Percentiles rank a stretch among this genome's conserved stretches.
Evolutionary conservation across 805 yeast species (phyloP).

Genomic region (Yarrowia osloensis): DNA sequence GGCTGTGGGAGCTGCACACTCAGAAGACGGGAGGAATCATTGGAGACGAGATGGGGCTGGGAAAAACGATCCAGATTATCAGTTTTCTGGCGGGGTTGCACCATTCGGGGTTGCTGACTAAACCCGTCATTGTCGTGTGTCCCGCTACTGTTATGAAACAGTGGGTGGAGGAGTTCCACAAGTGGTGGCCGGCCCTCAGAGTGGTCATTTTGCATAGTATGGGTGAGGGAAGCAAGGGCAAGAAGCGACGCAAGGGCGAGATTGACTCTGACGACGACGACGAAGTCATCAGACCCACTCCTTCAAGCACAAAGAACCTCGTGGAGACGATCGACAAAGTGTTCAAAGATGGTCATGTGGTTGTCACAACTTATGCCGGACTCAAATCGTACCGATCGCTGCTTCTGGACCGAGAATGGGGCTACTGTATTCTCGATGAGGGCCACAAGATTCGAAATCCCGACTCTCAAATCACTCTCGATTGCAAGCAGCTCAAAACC

Average conservation of each 20-base stretch:
- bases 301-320: conserved; percentile 47
- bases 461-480: conserved; percentile 79
- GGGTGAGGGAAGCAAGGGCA: conserved; percentile 74
- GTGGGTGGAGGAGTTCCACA: conserved; percentile 95
- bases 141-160: conserved; percentile 96
- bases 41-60: conserved; percentile 98
- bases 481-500: conserved; percentile 82
- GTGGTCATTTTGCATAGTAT: conserved; percentile 86
- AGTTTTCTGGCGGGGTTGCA: conserved; percentile 90
- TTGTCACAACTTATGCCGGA: conserved; percentile 91
- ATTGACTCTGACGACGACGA: background rate
- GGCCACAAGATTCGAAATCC: conserved; percentile 98
- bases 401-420: conserved; percentile 75
- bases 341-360: conserved; percentile 70
- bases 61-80: conserved; percentile 91
- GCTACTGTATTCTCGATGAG: conserved; percentile 88
- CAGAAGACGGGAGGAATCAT: conserved; percentile 93
- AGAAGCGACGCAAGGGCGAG: conserved; percentile 32
- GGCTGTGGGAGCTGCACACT: conserved; percentile 92
- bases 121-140: conserved; percentile 84
- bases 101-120: conserved; percentile 69
- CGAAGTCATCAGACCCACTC: conserved; percentile 21
- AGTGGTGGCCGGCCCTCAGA: conserved; percentile 97
- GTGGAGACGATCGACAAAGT: conserved; percentile 58
- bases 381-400: conserved; percentile 65